Conservation (phyloP, 2,329 filamentous ascomycete species). For the Zalaria obscura region DNA sequence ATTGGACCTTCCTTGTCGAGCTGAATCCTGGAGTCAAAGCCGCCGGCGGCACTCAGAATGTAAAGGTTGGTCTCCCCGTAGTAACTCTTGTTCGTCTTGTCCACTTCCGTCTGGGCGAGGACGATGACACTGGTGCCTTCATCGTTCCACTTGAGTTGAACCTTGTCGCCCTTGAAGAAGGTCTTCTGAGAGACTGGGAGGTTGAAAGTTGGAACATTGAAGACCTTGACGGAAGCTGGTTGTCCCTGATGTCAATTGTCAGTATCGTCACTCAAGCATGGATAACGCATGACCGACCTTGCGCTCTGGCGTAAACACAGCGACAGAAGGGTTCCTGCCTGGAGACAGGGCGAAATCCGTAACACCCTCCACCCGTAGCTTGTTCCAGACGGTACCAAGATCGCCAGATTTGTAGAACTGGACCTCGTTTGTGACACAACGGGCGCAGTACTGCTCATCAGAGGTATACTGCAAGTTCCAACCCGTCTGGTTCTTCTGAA, state of each 20-base stretch:
- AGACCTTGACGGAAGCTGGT: constrained; percentile 88
- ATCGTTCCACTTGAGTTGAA: constrained; percentile 95
- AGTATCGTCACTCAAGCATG: not conserved
- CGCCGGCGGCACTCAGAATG: constrained; percentile 78
- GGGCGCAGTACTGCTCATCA: constrained; percentile 87
- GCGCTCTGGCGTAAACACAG: constrained; percentile 88
- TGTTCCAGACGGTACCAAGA: constrained; percentile 82
- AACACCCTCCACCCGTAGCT: constrained; percentile 82
- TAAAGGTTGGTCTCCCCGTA: constrained; percentile 98
- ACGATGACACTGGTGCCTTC: constrained; percentile 84
- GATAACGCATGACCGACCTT: constrained; percentile 46
- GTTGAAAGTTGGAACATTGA: constrained; percentile 77
- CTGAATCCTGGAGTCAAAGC: constrained; percentile 81
- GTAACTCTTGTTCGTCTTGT: constrained; percentile 97
- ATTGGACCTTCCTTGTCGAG: constrained; percentile 96
- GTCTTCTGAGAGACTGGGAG: constrained; percentile 87
- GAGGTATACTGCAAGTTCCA: constrained; percentile 97
- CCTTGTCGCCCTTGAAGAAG: constrained; percentile 98
- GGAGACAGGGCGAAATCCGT: constrained; percentile 80
- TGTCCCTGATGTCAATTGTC: constrained; percentile 47
- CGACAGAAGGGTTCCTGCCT: constrained; percentile 79
- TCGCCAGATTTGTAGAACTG: constrained; percentile 91
- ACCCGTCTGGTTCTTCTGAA: constrained; percentile 87
- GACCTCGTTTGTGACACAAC: constrained; percentile 89
- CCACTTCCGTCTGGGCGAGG: constrained; percentile 91